Conservation (phyloP, 768 basidiomycete species). For the Gautieria morchelliformis region DNA sequence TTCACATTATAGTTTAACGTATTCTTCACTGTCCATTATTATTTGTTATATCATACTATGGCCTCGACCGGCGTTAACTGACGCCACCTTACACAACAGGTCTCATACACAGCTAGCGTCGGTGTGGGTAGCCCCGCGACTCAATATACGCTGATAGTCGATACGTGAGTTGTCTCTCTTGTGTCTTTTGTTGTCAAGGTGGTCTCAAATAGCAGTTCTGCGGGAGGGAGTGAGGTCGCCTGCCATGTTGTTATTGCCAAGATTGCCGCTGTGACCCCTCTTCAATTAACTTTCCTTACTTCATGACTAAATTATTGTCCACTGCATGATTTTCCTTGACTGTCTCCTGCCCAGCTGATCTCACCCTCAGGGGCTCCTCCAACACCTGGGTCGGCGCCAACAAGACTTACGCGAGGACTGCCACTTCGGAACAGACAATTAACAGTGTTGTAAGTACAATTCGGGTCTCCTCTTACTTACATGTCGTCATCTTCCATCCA, state of each 20-base stretch:
- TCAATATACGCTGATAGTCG: not conserved
- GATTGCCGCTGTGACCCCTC: not conserved
- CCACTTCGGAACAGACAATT: slow-evolving; percentile 11
- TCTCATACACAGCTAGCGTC: slow-evolving; percentile 16
- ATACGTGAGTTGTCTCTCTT: slow-evolving; percentile 3
- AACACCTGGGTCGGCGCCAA: slow-evolving; percentile 24
- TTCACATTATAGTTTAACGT: no score
- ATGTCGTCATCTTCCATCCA: slow-evolving; percentile 27
- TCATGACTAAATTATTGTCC: no score
- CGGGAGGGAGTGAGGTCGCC: not conserved
- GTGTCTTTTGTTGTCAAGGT: not conserved
- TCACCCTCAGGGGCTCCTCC: slow-evolving; percentile 13
- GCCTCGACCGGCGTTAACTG: no score
- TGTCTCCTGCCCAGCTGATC: no score
- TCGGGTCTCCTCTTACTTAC: not conserved
- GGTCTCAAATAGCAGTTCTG: no score
- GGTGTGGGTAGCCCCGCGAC: slow-evolving; percentile 17
- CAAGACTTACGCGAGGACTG: slow-evolving; percentile 14
- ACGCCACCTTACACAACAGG: not conserved
- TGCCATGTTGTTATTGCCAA: not conserved
- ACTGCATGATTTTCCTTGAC: no score
- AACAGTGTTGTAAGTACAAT: not conserved
- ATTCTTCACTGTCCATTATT: no score
- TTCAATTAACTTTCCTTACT: not conserved
- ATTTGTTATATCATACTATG: no score